Conservation (phyloP, 768 basidiomycete genomes). For the Mycena vulgaris region DNA sequence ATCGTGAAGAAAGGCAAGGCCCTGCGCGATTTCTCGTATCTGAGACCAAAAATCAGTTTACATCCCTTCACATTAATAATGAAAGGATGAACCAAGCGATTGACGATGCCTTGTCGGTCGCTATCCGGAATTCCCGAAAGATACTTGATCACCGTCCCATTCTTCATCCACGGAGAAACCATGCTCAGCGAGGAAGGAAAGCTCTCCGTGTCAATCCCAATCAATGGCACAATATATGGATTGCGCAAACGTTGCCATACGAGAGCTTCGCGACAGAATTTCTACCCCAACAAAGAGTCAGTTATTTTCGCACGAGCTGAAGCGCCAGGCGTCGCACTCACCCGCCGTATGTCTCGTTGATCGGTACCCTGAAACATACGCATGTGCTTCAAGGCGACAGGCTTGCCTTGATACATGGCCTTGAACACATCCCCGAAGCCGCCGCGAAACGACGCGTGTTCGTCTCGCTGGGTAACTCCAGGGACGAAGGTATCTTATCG, state of each 20-base stretch:
- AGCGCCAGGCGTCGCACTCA: no score
- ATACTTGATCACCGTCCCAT: constrained; percentile 42
- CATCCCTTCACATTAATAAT: not conserved
- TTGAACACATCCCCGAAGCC: no score
- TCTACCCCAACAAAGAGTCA: no score
- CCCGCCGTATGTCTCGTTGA: constrained; percentile 25
- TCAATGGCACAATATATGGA: no score
- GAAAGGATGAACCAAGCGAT: constrained; percentile 27
- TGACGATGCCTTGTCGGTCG: constrained; percentile 9
- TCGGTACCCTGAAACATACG: constrained; percentile 2
- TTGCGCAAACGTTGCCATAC: no score
- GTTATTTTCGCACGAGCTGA: no score
- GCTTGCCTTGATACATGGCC: no score
- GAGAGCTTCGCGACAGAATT: constrained; percentile 44
- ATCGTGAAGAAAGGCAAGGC: constrained; percentile 35
- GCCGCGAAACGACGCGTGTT: no score
- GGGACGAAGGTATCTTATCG: constrained; percentile 29
- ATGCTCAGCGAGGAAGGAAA: no score
- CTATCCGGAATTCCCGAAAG: constrained; percentile 27
- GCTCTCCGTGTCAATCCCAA: no score
- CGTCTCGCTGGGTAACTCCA: constrained; percentile 28
- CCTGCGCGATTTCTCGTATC: constrained; percentile 39
- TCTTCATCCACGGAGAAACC: no score
- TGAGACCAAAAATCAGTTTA: not conserved
- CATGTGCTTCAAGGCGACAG: no score